These are phyloP conservation scores for Malus hybrid DNA, from an alignment of 331 rosid genomes.

Conservation along the genomic window DNA sequence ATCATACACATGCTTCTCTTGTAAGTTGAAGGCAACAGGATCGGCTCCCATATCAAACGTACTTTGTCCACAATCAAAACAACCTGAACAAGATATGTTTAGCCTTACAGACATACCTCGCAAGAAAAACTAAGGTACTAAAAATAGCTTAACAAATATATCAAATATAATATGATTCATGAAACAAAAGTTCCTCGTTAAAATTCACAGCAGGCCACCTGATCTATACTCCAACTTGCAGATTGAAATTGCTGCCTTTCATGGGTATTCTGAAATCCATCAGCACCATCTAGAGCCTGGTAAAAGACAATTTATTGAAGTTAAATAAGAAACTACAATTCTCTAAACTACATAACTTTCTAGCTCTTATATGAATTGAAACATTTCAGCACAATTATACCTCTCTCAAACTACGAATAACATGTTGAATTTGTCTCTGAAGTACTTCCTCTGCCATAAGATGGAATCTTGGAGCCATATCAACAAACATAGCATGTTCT, in stretches of 20 bases:
- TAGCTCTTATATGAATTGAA: constrained; percentile 10
- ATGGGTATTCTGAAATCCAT: constrained; percentile 93
- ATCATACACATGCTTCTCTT: constrained; percentile 71
- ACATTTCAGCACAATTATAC: constrained; percentile 33
- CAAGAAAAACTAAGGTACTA: not conserved
- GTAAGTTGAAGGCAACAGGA: constrained; percentile 73
- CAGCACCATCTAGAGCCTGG: constrained; percentile 84
- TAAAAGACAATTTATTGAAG: not conserved
- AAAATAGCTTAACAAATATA: not conserved
- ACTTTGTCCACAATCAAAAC: constrained; percentile 81
- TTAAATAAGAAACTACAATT: not conserved
- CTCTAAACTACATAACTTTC: constrained; percentile 1
- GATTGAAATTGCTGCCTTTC: constrained; percentile 63
- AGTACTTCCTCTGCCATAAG: constrained; percentile 75
- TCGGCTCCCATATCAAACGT: constrained; percentile 93
- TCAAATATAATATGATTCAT: not conserved
- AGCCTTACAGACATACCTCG: constrained; percentile 3
- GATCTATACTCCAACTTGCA: constrained; percentile 83
- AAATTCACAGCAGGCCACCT: constrained; percentile 43
- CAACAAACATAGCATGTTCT: constrained; percentile 87
- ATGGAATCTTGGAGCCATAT: constrained; percentile 88
- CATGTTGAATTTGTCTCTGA: constrained; percentile 76
- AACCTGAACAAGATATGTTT: constrained; percentile 51
- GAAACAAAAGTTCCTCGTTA: constrained; percentile 7
- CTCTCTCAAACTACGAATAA: constrained; percentile 76